Evolutionary conservation across 768 basidiomycete species (phyloP).

Genomic region (Russula emetica): DNA sequence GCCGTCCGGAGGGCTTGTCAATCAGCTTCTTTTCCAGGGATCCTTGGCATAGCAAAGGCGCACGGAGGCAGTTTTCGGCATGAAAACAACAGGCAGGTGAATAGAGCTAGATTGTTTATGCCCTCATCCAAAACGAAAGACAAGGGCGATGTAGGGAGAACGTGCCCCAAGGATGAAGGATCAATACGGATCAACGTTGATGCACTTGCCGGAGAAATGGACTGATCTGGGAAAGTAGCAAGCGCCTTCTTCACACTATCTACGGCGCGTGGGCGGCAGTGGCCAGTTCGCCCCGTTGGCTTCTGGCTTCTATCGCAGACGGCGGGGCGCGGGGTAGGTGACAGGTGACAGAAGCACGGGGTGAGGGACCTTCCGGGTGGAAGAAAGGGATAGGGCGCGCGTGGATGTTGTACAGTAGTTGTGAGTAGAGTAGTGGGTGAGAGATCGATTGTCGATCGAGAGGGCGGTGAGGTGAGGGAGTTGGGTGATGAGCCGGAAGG

Average conservation of each 20-base stretch:
- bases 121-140: background rate
- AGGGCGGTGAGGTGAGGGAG: background rate
- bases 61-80: background rate
- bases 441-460: constrained; percentile 6
- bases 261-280: constrained; percentile 7
- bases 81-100: no score
- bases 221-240: constrained; percentile 6
- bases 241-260: constrained; percentile 6
- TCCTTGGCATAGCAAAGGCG: background rate
- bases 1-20: constrained; percentile 2
- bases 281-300: constrained; percentile 3
- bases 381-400: background rate
- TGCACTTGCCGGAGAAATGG: background rate
- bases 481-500: background rate
- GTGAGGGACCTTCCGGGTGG: background rate
- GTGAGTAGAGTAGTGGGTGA: background rate
- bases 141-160: background rate
- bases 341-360: constrained; percentile 17
- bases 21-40: constrained; percentile 7
- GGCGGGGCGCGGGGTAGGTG: constrained; percentile 19
- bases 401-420: background rate
- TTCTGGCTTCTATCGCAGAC: constrained; percentile 10
- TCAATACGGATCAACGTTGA: background rate
- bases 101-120: constrained; percentile 1
- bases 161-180: background rate